Conservation (phyloP, 306 rosid species). For the Sicyos baderoa region DNA sequence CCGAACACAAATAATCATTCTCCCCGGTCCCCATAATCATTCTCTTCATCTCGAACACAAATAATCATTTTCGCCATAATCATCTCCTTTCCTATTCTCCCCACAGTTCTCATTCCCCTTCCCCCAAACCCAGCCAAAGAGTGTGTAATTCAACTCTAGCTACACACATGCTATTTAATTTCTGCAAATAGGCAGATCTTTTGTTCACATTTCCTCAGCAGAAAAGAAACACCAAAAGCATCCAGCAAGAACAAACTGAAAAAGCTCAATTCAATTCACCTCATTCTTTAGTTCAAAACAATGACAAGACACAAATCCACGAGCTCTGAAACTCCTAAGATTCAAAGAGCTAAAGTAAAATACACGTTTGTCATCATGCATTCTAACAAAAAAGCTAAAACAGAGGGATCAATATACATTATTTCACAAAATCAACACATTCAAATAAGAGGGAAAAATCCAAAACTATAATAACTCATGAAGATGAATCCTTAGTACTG, state of each 20-base stretch:
- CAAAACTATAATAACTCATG: background rate
- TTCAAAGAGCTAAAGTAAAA: background rate
- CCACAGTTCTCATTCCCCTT: no score
- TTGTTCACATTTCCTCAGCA: background rate
- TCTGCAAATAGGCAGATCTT: background rate
- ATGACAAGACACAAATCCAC: background rate
- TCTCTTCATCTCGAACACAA: no score
- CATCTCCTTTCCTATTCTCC: no score
- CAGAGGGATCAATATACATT: conserved; percentile 1
- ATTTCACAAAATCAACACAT: background rate
- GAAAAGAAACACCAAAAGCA: background rate
- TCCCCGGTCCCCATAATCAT: no score
- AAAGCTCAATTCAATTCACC: background rate
- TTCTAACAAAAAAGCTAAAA: background rate
- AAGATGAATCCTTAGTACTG: conserved; percentile 26
- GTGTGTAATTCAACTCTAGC: background rate
- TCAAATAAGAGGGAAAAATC: background rate
- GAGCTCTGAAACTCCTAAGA: background rate
- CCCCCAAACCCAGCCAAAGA: no score
- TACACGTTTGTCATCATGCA: background rate
- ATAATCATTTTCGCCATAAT: no score
- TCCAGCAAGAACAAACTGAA: background rate
- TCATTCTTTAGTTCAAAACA: conserved; percentile 5
- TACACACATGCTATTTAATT: background rate
- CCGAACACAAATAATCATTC: no score